Percentiles rank a stretch among this genome's conserved stretches.
Conservation (phyloP, 176 grass and related monocot genomes). For the Aegilops speltoides region DNA sequence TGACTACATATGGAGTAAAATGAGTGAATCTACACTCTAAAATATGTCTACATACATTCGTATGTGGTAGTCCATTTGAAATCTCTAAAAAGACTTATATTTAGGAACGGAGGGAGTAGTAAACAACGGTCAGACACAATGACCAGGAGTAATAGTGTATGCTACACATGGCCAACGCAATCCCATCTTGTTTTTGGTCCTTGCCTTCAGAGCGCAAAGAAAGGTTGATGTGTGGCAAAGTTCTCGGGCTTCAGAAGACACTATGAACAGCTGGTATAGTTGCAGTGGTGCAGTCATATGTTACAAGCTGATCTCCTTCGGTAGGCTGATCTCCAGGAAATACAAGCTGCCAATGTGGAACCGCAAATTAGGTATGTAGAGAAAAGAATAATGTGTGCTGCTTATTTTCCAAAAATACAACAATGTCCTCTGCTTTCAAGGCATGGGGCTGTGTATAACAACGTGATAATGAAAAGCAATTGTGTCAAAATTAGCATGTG, state of each 20-base stretch:
- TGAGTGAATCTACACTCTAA: too few relatives aligned
- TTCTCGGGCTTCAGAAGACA: background rate
- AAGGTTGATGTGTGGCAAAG: background rate
- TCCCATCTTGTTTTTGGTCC: too few relatives aligned
- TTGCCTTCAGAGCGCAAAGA: background rate
- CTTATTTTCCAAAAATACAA: background rate
- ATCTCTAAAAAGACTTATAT: too few relatives aligned
- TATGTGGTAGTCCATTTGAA: too few relatives aligned
- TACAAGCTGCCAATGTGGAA: slow-evolving; percentile 69
- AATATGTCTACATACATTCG: too few relatives aligned
- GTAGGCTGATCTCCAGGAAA: slow-evolving; percentile 91
- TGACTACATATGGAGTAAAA: too few relatives aligned
- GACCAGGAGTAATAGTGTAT: slow-evolving; percentile 8
- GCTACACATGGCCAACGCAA: background rate
- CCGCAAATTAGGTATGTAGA: slow-evolving; percentile 23
- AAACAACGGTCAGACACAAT: slow-evolving; percentile 9
- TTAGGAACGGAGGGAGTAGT: too few relatives aligned
- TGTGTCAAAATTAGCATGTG: background rate
- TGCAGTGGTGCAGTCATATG: background rate
- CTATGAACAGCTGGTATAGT: background rate
- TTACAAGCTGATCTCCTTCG: slow-evolving; percentile 73
- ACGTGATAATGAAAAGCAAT: background rate
- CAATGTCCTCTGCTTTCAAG: background rate
- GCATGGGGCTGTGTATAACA: background rate
- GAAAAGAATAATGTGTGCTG: background rate